A percentile compares a stretch with the other conserved stretches of the same genome.
Conservation (phyloP, 139 green algal species). For the Astrephomene gubernaculifera region DNA sequence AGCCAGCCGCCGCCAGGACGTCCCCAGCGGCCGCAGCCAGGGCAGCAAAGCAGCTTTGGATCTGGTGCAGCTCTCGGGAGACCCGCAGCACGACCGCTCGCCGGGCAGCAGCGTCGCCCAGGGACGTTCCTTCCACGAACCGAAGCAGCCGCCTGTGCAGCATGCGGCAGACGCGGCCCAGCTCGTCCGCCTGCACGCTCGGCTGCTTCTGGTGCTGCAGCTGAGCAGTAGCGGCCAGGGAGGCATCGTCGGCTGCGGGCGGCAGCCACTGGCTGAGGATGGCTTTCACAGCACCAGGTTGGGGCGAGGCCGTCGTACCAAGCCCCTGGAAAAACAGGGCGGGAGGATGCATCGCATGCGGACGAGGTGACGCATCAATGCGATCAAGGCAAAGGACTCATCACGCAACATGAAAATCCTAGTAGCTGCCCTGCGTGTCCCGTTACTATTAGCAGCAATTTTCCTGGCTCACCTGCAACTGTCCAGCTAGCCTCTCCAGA, state of each 20-base stretch:
- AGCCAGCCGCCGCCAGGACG: neutral
- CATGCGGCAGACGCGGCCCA: neutral
- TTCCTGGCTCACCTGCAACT: neutral
- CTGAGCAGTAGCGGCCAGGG: neutral
- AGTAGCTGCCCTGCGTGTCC: too few relatives aligned
- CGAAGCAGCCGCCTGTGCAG: slow-evolving; percentile 6
- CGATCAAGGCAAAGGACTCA: too few relatives aligned
- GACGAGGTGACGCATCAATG: too few relatives aligned
- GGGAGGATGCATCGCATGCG: too few relatives aligned
- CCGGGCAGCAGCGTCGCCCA: slow-evolving; percentile 28
- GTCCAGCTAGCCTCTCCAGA: neutral
- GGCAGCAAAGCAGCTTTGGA: neutral
- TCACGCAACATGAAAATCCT: too few relatives aligned
- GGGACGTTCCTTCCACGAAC: slow-evolving; percentile 21
- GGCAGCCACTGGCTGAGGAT: neutral
- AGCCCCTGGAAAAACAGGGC: neutral
- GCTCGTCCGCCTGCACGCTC: neutral
- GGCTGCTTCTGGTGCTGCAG: slow-evolving; percentile 14
- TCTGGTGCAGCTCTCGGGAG: neutral
- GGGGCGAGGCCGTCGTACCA: neutral
- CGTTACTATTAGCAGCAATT: too few relatives aligned
- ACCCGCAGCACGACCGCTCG: neutral
- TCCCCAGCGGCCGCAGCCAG: neutral
- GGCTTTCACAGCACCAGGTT: neutral
- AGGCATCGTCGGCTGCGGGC: too few relatives aligned